Evolutionary conservation across 176 grass and related monocot species (phyloP).

Genomic region (Oryza nivara): DNA sequence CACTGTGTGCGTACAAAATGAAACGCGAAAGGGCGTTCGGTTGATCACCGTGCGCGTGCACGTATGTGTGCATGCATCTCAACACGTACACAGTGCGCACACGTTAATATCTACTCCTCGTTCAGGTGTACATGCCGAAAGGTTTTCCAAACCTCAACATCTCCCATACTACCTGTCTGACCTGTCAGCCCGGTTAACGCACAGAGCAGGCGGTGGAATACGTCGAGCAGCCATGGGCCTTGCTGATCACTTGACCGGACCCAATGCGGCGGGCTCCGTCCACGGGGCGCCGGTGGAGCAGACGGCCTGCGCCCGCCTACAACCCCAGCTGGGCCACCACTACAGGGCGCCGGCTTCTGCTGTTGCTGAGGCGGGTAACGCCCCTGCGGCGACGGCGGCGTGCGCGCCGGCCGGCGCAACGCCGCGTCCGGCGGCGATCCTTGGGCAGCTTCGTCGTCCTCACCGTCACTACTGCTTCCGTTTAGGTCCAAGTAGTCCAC

Average conservation of each 20-base stretch:
- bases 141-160: background rate
- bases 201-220: background rate
- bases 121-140: background rate
- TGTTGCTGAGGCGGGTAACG: background rate
- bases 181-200: background rate
- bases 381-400: constrained; percentile 4
- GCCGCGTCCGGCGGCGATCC: background rate
- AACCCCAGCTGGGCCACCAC: background rate
- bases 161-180: background rate
- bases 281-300: background rate
- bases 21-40: no score
- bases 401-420: background rate
- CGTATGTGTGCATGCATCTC: background rate
- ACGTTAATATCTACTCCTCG: background rate
- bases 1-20: no score
- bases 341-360: background rate
- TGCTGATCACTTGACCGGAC: background rate
- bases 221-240: background rate
- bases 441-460: background rate
- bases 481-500: background rate
- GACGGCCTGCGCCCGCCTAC: background rate
- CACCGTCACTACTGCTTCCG: background rate
- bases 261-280: background rate
- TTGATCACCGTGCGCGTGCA: no score
- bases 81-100: background rate